These are phyloP conservation scores for Macrolepiota fuliginosa DNA, from an alignment of 768 basidiomycete species.

Conservation along the genomic window DNA sequence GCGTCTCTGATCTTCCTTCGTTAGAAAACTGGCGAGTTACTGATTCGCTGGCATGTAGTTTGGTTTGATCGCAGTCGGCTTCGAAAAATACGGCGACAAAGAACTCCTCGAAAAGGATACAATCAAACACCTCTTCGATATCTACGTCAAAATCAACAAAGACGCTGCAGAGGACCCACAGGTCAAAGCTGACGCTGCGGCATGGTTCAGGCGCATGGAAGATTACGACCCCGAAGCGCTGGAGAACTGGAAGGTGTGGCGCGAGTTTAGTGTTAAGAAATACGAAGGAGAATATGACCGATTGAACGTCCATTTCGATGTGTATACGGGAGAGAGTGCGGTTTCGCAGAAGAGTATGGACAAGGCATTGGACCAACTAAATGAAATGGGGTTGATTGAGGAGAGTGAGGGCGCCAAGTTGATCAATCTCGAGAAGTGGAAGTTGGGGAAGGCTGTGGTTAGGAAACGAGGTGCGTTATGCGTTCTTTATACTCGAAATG, in stretches of 20 bases:
- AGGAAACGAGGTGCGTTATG: conserved; percentile 64
- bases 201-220: conserved; percentile 94
- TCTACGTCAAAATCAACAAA: conserved; percentile 81
- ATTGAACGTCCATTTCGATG: conserved; percentile 88
- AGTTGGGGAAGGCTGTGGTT: conserved; percentile 87
- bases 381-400: conserved; percentile 71
- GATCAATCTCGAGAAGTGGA: conserved; percentile 86
- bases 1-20: conserved; percentile 17
- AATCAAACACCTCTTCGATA: conserved; percentile 91
- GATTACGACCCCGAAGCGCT: conserved; percentile 86
- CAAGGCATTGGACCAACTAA: conserved; percentile 61
- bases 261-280: conserved; percentile 85
- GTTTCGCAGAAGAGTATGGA: conserved; percentile 75
- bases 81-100: conserved; percentile 86
- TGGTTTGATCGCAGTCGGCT: conserved; percentile 2
- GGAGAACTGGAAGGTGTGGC: conserved; percentile 90
- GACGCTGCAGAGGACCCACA: conserved; percentile 60
- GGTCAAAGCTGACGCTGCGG: conserved; percentile 74
- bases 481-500: not conserved
- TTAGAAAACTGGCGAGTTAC: too few species aligned
- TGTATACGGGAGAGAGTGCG: conserved; percentile 88
- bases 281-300: conserved; percentile 86
- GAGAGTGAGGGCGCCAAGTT: conserved; percentile 82
- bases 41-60: not conserved
- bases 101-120: conserved; percentile 83